Evolutionary conservation across 1,139 yeast species (phyloP), one percentile per base, ranked within the genome.

Genomic region (Kodamaea arcana): DNA sequence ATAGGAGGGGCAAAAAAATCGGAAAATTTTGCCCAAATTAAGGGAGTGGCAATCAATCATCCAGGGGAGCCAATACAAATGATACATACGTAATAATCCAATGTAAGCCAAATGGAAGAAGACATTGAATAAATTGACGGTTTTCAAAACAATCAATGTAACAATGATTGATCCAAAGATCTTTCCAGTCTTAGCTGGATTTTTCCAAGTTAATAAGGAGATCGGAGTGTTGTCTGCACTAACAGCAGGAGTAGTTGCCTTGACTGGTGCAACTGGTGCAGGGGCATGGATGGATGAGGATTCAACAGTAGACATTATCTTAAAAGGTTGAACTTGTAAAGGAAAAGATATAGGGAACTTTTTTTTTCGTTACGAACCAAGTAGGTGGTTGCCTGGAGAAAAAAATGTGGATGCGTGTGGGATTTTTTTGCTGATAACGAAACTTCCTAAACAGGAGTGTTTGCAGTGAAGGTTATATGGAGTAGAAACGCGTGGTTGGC

Each of bases 151-250:
- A 41, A 83, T 51, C 54, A 90, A 69, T 16, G 73, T 66, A 24
- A 71, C 64, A 31, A 90, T 54, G 36, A 80, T 62, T 32, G 80
- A 72, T 34, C 83, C 94, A 48, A 88, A 78, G 28, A 83, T 78
- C 52, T 81, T 80, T 42, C 84, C 97, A 37, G 96, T 80, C 52
- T 73, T 71, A 45, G 73, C 65, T 27, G 97, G 96, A 55, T 86
- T 75, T 50, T 76, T 72, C 97, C 97, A 90, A 46, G 90, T 78
- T 44, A 90, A 68, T 47, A 88, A 65, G 47, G 46, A 33, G 16
- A 45, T 36, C 29, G 50, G 25, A 39, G 58, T 37, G 26, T 35
- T 13, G 24, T 33, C 31, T 27, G 31, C 35, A 15, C 37, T 31
- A 24, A 36, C 37, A 29, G 32, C 29, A 21, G 41, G 41, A 20